A percentile compares a stretch with the other conserved stretches of the same genome.
phyloP scores from a whole-genome alignment of 1,284 basidiomycete species.

The Cryptococcus sp. region DNA sequence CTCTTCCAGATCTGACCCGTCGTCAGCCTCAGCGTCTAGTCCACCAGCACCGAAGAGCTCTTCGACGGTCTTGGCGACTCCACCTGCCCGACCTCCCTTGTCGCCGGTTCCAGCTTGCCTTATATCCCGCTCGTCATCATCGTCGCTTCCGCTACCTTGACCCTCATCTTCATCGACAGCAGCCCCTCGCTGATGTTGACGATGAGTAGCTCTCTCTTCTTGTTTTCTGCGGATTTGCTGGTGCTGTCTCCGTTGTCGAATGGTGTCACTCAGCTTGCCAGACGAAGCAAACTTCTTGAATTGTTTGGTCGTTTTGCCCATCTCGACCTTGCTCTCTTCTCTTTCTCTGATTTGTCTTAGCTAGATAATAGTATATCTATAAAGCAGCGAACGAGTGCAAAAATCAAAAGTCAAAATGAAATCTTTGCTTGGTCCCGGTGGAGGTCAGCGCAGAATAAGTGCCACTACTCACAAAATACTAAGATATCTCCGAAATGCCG shows the following conservation, averaged over 20 bases:
- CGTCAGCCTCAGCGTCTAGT: conserved; percentile 45
- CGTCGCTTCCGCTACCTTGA: conserved; percentile 53
- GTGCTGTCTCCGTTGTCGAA: conserved; percentile 73
- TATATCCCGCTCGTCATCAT: conserved; percentile 50
- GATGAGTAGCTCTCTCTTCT: conserved; percentile 57
- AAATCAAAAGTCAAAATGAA: neutral
- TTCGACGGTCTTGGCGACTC: conserved; percentile 65
- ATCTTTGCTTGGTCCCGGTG: conserved; percentile 35
- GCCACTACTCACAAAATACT: neutral
- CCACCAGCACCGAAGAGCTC: conserved; percentile 67
- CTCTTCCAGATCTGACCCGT: conserved; percentile 57
- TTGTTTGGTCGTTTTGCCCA: conserved; percentile 69
- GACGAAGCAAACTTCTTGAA: conserved; percentile 83
- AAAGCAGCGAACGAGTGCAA: neutral
- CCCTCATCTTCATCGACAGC: conserved; percentile 52
- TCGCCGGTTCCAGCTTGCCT: conserved; percentile 52
- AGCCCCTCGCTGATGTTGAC: conserved; percentile 45
- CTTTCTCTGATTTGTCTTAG: neutral
- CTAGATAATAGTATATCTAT: neutral
- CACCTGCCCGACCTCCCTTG: conserved; percentile 39
- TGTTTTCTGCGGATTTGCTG: conserved; percentile 71
- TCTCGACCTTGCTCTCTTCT: conserved; percentile 36
- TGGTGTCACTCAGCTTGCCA: conserved; percentile 81
- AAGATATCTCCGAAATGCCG: neutral
- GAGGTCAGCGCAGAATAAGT: neutral